Percentiles rank a stretch among this genome's conserved stretches.
Conservation (phyloP, 1,139 yeast genomes). For the Saccharomyces hybrid region DNA sequence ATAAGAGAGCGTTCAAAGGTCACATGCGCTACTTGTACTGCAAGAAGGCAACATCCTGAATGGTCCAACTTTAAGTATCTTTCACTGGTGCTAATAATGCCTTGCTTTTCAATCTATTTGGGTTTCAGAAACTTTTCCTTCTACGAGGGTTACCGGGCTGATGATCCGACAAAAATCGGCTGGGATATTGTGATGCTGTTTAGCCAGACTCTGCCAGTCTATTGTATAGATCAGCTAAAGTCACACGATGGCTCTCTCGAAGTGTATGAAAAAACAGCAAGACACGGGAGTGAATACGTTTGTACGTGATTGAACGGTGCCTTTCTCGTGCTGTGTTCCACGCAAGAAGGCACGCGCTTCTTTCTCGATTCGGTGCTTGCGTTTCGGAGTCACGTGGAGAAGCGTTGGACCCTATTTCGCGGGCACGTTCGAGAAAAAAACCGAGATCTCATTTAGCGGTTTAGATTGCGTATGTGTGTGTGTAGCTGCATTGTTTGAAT, state of each 20-base stretch:
- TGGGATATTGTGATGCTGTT: background rate
- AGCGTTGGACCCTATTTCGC: background rate
- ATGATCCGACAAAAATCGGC: background rate
- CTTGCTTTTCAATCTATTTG: background rate
- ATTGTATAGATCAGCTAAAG: background rate
- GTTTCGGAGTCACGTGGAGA: background rate
- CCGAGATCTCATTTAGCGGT: background rate
- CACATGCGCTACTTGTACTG: background rate
- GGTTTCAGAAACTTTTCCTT: background rate
- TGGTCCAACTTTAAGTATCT: background rate
- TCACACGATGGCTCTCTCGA: background rate
- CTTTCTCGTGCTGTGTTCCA: background rate
- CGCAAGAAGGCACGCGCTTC: background rate
- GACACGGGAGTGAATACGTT: background rate
- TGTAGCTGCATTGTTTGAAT: background rate
- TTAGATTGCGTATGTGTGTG: background rate
- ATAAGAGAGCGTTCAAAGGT: background rate
- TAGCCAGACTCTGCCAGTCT: background rate
- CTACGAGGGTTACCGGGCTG: background rate
- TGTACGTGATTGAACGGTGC: background rate
- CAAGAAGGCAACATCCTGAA: background rate
- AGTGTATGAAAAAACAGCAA: background rate
- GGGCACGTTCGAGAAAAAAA: background rate
- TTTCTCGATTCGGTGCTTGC: background rate
- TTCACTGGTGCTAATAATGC: background rate